phyloP scores from a whole-genome alignment of 228 moss, liverwort and hornwort genomes.

The Sphagnum magellanicum region DNA sequence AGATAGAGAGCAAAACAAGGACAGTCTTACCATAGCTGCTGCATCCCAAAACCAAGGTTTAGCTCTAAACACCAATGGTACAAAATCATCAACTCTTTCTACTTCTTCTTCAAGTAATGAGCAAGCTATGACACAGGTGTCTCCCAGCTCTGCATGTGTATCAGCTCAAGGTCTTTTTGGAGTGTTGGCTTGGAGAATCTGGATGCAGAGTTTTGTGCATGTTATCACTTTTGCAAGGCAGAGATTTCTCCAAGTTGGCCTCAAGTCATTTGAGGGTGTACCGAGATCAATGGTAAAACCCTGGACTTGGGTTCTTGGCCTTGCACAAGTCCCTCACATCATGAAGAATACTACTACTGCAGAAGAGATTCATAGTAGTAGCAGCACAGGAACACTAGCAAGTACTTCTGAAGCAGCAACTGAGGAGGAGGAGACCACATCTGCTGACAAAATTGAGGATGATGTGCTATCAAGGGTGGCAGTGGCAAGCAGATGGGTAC shows the following conservation, averaged over 20 bases:
- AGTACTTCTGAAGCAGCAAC: not conserved
- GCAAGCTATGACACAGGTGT: too few species aligned
- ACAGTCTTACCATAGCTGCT: too few species aligned
- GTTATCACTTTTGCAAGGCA: conserved; percentile 39
- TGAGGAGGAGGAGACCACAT: conserved; percentile 13
- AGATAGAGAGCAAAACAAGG: not conserved
- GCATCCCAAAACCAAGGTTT: too few species aligned
- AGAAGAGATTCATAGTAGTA: too few species aligned
- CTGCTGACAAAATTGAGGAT: conserved; percentile 25
- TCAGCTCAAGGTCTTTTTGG: conserved; percentile 28
- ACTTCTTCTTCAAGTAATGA: too few species aligned
- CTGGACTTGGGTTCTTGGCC: conserved; percentile 1
- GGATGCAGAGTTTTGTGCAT: conserved; percentile 5
- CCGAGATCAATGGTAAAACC: conserved; percentile 44
- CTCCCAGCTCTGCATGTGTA: conserved; percentile 13
- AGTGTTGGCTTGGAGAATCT: conserved; percentile 44
- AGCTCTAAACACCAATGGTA: too few species aligned
- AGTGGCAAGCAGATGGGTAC: conserved; percentile 22
- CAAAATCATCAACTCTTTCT: too few species aligned
- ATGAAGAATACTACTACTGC: not conserved
- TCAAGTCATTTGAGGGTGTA: conserved; percentile 35
- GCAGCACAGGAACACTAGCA: not conserved
- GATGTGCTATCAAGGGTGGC: conserved; percentile 5
- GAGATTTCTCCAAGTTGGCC: conserved; percentile 28
- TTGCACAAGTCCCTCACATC: not conserved